phyloP scores from a whole-genome alignment of 306 rosid species.

The Castanopsis chinensis region DNA sequence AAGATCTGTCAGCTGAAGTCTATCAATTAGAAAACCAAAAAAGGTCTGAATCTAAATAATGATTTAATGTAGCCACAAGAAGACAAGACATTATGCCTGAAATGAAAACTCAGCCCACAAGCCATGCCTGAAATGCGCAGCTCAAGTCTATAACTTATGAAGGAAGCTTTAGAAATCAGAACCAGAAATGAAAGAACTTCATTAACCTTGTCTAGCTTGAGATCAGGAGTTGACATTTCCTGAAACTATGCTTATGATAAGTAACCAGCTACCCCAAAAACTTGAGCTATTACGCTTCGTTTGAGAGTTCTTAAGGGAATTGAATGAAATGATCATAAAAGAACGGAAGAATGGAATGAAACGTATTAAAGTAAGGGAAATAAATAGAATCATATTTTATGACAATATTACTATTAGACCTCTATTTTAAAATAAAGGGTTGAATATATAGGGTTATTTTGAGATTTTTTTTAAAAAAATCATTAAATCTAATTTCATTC shows the following conservation, averaged over 20 bases:
- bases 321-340: too few relatives aligned
- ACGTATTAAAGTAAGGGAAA: accelerated
- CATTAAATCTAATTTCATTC: accelerated
- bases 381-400: too few relatives aligned
- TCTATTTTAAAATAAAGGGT: accelerated
- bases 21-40: not conserved
- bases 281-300: too few relatives aligned
- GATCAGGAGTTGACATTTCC: not conserved
- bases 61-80: not conserved
- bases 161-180: not conserved
- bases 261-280: too few relatives aligned
- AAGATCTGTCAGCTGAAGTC: slow-evolving; percentile 22
- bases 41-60: not conserved
- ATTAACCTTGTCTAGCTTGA: not conserved
- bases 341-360: too few relatives aligned
- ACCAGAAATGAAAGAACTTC: not conserved
- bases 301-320: not conserved
- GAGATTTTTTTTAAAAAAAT: accelerated
- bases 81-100: not conserved
- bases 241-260: not conserved
- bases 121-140: not conserved
- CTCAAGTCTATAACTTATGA: not conserved
- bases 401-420: too few relatives aligned
- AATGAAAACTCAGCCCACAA: not conserved
- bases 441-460: accelerated